Evolutionary conservation across 768 basidiomycete genomes (phyloP), one percentile per base, ranked within the genome.

Genomic region (Mycena rosella): DNA sequence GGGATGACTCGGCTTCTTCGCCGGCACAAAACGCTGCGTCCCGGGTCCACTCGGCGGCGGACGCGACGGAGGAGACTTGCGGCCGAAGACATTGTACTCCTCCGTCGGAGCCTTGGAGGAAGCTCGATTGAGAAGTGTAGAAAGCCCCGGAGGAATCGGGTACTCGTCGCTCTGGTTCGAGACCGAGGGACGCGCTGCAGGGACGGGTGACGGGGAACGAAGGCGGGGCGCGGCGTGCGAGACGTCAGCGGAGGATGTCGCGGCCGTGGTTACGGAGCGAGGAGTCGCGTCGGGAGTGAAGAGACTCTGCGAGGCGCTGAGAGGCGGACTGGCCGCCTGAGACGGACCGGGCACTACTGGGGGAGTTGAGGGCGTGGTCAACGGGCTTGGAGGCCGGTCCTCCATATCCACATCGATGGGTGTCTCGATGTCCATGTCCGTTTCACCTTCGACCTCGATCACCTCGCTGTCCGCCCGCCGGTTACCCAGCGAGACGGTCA

Each of bases 381-480:
- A 26, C 5, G 57, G 63, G 26, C 57, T 65, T 3, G 52, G 61
- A 10, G 40, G 34, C 15, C 60, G 44, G 42, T 66, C 58, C 32
- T 68, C 70, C 66, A 71, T 64, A 36, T 71, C 66, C 30, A 68
- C 66, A 18, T 68, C 66, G 44, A 71, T 65, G 10, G 70, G 70
- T 6, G 70, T 71, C 29, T 63, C 70, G 2, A 71, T 71, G 36
- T 71, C 70, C 70, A 71, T 71, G 60, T 71, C 70, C 11, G 59
- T 57, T 49, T 70, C 69, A 29, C 45, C 65, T 44, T 70, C 69
- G n/a, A 65, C 15, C 34, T 49, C 53, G 26, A 55, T 52, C 8
- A 26, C 58, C 15, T 61, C 56, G 29, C 55, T 38, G 20, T 54
- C 36, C 20, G 11, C 45, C 13, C n/a, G 9, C 13, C 45, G 56